Evolutionary conservation across 169 alveolate genomes (phyloP), one percentile per base, ranked within the genome.

Genomic region (Neospora caninum): DNA sequence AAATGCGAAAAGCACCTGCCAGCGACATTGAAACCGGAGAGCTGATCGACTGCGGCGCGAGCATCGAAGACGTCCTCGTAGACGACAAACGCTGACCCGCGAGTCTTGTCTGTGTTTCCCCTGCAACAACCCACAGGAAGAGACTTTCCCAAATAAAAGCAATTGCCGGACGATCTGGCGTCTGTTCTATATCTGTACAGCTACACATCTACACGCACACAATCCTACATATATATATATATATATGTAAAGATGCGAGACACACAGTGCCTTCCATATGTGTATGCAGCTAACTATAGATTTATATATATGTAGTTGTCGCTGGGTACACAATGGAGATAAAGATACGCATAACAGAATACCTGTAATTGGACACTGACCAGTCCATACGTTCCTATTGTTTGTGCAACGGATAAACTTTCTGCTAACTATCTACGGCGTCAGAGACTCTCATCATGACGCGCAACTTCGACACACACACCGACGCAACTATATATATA

Each of bases 61-160:
- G 99, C 96, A 39, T 99, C 99, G 91, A 97, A 98, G 73, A 99
- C 98, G 96, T 99, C 99, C 89, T 99, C 99, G 97, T 99, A 99
- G 25, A 99, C 99, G 41, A 99, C 99, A 96, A 84, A 73, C 2
- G 96, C 94, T 27, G 95, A 84, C 22, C 94, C 95, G 88, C 92
- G 64, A 2, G 95, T 93, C 54, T 88, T 93, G 42, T 45, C 88
- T 0, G 95, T 39, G 64, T 53, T 82, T 4, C 95, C 94, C 49
- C 95, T 93, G 80, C 69, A 69, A 70, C 58, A 49, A 49, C 45
- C 58, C 34, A 25, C 29, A 39, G 29, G 84, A 34, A 43, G 38
- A 1, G 70, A 69, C n/a, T 22, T 29, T 4, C 73, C 42, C 92
- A 49, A 0, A 34, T 2, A 22, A 27, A 41, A 10, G 80, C 6